These are phyloP conservation scores for Neoboletus brunneissimus DNA, from an alignment of 768 basidiomycete species.

Conservation along the genomic window DNA sequence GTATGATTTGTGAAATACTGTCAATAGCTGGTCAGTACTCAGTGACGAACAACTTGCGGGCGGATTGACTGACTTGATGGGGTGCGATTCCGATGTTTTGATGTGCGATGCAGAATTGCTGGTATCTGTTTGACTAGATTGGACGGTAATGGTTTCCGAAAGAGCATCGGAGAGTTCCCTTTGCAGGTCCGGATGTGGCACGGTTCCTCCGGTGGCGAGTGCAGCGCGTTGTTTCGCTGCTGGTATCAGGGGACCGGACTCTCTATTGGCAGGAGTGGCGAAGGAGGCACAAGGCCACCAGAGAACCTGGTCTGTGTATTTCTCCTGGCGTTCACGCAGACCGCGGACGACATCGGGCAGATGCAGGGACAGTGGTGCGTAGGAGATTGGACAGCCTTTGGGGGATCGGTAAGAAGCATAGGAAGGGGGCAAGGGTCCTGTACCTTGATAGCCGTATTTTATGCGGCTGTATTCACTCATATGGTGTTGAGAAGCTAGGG, in stretches of 20 bases:
- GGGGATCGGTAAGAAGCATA: background rate
- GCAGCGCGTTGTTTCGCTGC: slow-evolving; percentile 24
- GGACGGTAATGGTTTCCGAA: slow-evolving; percentile 37
- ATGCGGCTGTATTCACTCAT: slow-evolving; percentile 64
- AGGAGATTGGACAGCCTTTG: slow-evolving; percentile 54
- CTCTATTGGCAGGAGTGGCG: background rate
- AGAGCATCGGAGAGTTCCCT: slow-evolving; percentile 56
- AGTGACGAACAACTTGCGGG: background rate
- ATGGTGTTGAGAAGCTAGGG: slow-evolving; percentile 74
- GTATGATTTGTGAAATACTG: slow-evolving; percentile 58
- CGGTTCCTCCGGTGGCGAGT: slow-evolving; percentile 15
- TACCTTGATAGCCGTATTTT: slow-evolving; percentile 58
- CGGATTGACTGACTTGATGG: slow-evolving; percentile 65
- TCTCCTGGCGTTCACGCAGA: slow-evolving; percentile 51
- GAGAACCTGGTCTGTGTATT: slow-evolving; percentile 34
- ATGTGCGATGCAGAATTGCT: slow-evolving; percentile 21
- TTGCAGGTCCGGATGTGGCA: slow-evolving; percentile 35
- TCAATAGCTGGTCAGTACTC: background rate
- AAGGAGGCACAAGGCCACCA: slow-evolving; percentile 47
- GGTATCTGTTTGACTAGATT: background rate
- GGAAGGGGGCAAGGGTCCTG: background rate
- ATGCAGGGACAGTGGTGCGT: slow-evolving; percentile 62
- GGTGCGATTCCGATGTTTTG: slow-evolving; percentile 79
- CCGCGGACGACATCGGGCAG: slow-evolving; percentile 55
- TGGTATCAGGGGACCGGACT: slow-evolving; percentile 16